A percentile compares a stretch with the other conserved stretches of the same genome.
Evolutionary conservation across 2,329 filamentous ascomycete species (phyloP).

Genomic region (Ophiostoma perfectum): DNA sequence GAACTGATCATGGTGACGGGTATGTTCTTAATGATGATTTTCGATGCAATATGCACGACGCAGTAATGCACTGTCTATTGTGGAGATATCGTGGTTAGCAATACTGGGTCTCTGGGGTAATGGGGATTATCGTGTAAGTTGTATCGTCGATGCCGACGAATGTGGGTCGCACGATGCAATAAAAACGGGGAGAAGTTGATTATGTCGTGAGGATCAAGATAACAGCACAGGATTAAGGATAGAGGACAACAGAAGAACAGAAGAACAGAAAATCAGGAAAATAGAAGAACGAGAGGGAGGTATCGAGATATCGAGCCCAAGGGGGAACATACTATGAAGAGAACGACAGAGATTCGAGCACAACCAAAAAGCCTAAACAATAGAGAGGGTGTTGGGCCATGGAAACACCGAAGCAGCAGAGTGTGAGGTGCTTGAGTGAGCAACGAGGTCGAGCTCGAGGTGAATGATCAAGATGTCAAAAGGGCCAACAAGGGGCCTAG

Average conservation of each 20-base stretch:
- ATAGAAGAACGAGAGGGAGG: no score
- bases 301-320: no score
- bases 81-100: conserved; percentile 11
- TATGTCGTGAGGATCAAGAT: neutral
- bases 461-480: neutral
- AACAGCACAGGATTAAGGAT: neutral
- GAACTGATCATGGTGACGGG: conserved; percentile 25
- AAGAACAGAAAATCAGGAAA: neutral
- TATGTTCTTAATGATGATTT: no score
- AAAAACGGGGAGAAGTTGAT: conserved; percentile 10
- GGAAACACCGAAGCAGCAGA: neutral
- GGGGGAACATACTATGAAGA: neutral
- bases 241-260: neutral
- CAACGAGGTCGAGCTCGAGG: neutral
- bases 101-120: neutral
- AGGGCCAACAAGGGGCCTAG: neutral
- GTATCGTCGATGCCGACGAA: neutral
- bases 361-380: neutral
- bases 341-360: no score
- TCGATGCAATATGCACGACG: neutral
- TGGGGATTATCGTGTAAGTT: conserved; percentile 5
- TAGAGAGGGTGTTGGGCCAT: neutral
- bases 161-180: neutral
- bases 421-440: neutral
- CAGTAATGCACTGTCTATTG: neutral